Evolutionary conservation across 2,329 filamentous ascomycete genomes (phyloP).

Genomic region (Geoglossum cookeanum): DNA sequence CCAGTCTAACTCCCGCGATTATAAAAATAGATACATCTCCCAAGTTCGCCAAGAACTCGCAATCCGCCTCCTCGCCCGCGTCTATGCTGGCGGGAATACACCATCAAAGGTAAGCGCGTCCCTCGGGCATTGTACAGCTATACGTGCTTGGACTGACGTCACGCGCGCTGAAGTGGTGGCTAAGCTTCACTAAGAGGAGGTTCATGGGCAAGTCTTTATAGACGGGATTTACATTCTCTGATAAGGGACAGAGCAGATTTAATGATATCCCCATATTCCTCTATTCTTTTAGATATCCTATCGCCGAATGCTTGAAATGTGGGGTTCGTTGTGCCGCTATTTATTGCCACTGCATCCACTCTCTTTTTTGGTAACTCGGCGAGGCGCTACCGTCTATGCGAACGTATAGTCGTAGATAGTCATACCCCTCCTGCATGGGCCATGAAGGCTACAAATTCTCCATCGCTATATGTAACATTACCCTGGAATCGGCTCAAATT

Average conservation of each 20-base stretch:
- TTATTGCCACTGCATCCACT: not conserved
- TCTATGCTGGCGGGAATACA: slow-evolving; percentile 58
- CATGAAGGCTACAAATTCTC: too few species aligned
- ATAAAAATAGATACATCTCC: slow-evolving; percentile 34
- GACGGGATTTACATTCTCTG: not conserved
- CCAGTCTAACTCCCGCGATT: not conserved
- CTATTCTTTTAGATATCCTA: not conserved
- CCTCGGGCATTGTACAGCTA: not conserved
- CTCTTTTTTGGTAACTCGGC: not conserved
- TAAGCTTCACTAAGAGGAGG: slow-evolving; percentile 97
- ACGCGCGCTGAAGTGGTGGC: slow-evolving; percentile 59
- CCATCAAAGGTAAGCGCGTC: slow-evolving; percentile 37
- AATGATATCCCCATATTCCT: not conserved
- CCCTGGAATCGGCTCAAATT: not conserved
- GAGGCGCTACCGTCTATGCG: not conserved
- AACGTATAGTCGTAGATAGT: too few species aligned
- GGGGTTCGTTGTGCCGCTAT: not conserved
- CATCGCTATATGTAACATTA: too few species aligned
- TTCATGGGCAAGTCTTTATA: slow-evolving; percentile 92
- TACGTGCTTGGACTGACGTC: slow-evolving; percentile 11
- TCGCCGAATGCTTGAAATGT: too few species aligned
- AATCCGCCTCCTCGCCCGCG: slow-evolving; percentile 57
- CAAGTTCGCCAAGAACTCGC: slow-evolving; percentile 91
- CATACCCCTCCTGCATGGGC: too few species aligned
- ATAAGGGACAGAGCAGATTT: not conserved